Evolutionary conservation across 2,329 filamentous ascomycete species (phyloP).

Genomic region (Fusarium haematococcum): DNA sequence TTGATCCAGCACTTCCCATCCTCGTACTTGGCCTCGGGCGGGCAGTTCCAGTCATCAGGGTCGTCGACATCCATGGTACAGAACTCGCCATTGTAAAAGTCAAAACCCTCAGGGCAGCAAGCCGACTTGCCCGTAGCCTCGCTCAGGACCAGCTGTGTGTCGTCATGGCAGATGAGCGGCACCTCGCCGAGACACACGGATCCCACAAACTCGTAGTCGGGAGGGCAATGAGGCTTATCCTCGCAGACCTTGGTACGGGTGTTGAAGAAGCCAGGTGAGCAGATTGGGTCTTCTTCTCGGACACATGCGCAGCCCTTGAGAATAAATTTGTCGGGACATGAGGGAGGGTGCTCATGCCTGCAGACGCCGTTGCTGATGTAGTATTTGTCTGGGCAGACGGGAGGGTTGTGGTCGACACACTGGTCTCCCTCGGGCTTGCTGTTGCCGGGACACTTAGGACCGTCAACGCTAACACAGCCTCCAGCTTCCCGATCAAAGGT

Average conservation of each 20-base stretch:
- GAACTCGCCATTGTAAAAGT: background rate
- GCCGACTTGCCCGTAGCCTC: background rate
- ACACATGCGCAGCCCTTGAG: conserved; percentile 20
- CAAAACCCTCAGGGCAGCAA: background rate
- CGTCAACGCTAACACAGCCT: conserved; percentile 6
- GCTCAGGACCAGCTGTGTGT: background rate
- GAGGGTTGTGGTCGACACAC: conserved; percentile 1
- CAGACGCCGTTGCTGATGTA: conserved; percentile 4
- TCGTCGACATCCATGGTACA: background rate
- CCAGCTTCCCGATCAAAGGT: conserved; percentile 9
- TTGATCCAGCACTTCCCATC: background rate
- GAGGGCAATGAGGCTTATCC: conserved; percentile 13
- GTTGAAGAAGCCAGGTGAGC: conserved; percentile 17
- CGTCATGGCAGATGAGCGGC: background rate
- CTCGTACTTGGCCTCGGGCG: background rate
- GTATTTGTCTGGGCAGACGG: background rate
- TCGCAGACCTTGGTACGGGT: conserved; percentile 21
- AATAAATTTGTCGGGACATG: background rate
- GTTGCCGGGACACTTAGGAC: background rate
- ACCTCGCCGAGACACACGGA: background rate
- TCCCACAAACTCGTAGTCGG: background rate
- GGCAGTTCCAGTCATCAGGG: background rate
- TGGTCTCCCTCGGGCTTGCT: conserved; percentile 4
- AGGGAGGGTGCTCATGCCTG: background rate
- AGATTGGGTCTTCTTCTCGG: conserved; percentile 4